Conservation (phyloP, 176 grass and related monocot genomes). For the Miscanthus lutarioriparius region DNA sequence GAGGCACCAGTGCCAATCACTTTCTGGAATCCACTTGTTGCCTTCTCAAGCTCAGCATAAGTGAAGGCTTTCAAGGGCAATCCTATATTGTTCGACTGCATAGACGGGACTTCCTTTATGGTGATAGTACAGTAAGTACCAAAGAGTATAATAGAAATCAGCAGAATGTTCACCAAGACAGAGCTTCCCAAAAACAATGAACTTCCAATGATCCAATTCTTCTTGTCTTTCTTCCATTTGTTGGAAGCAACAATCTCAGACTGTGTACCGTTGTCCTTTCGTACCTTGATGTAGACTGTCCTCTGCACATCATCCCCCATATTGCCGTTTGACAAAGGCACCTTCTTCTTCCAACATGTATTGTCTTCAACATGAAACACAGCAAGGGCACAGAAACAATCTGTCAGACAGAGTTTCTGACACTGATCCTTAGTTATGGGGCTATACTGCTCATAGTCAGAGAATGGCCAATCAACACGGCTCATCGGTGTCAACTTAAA, state of each 20-base stretch:
- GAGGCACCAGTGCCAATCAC: constrained; percentile 52
- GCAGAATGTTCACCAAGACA: constrained; percentile 35
- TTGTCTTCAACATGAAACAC: neutral
- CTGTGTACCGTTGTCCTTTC: constrained; percentile 24
- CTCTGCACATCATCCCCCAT: neutral
- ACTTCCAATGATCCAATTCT: constrained; percentile 30
- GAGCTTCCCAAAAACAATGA: constrained; percentile 47
- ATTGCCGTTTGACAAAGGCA: constrained; percentile 48
- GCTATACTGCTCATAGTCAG: constrained; percentile 42
- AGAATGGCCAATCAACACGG: constrained; percentile 22
- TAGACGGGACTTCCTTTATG: neutral
- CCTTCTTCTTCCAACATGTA: constrained; percentile 60
- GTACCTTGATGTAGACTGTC: constrained; percentile 43
- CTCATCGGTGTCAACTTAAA: constrained; percentile 12
- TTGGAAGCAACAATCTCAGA: neutral
- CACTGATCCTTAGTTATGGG: constrained; percentile 21
- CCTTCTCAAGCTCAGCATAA: constrained; percentile 46
- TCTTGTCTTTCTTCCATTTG: constrained; percentile 31
- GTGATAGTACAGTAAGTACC: constrained; percentile 11
- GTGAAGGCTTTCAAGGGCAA: constrained; percentile 31
- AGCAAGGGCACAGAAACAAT: constrained; percentile 52
- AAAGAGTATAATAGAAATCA: constrained; percentile 11
- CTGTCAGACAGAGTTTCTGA: constrained; percentile 36
- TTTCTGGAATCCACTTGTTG: constrained; percentile 35
- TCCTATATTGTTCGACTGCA: neutral